These are phyloP conservation scores for Talaromyces thailandensis DNA, from an alignment of 495 filamentous ascomycete species.

Conservation along the genomic window DNA sequence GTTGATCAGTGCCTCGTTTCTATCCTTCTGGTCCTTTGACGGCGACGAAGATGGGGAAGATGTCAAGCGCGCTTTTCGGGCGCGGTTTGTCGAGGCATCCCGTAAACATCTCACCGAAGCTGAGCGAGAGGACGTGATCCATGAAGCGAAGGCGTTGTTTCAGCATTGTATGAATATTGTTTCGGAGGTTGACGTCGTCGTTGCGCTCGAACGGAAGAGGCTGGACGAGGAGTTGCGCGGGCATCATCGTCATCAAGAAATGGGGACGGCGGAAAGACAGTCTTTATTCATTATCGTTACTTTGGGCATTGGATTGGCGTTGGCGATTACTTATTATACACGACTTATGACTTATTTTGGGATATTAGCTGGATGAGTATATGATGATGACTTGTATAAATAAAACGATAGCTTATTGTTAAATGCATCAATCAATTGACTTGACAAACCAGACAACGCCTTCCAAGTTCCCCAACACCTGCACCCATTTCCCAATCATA, in stretches of 20 bases:
- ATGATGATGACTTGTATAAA: neutral
- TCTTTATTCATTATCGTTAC: conserved; percentile 10
- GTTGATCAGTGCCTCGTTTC: too few species aligned
- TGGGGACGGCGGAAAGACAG: neutral
- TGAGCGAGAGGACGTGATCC: neutral
- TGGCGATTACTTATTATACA: neutral
- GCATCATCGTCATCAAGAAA: neutral
- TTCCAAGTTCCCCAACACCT: too few species aligned
- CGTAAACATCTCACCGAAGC: neutral
- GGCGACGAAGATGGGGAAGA: conserved; percentile 12
- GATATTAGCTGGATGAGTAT: neutral
- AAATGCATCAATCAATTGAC: neutral
- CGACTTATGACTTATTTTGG: neutral
- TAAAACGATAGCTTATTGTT: too few species aligned
- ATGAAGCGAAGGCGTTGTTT: neutral
- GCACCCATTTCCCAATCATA: neutral
- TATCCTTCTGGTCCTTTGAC: conserved; percentile 14
- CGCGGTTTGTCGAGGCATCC: neutral
- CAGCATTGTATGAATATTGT: conserved; percentile 1
- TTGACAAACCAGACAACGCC: neutral
- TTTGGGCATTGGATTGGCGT: neutral
- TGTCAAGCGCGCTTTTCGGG: conserved; percentile 10
- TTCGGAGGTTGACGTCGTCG: neutral
- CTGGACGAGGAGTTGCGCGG: neutral
- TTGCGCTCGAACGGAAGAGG: neutral